Conservation (phyloP, 2,329 filamentous ascomycete genomes). For the Sporothrix phasma region DNA sequence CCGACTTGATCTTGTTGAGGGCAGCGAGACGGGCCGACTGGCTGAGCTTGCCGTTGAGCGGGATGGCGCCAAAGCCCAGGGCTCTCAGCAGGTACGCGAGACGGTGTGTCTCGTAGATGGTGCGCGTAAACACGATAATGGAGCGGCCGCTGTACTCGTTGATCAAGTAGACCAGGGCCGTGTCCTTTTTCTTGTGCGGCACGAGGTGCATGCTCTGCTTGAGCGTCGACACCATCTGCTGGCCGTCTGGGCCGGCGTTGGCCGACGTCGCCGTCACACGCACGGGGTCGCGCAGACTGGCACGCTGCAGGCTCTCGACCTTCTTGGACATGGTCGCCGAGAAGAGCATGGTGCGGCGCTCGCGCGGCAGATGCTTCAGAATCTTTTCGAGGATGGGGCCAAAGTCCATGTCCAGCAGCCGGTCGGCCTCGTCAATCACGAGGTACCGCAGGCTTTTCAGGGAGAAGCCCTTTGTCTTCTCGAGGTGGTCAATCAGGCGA, state of each 20-base stretch:
- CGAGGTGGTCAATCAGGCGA: slow-evolving; percentile 78
- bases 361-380: slow-evolving; percentile 70
- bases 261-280: slow-evolving; percentile 4
- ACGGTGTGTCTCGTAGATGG: slow-evolving; percentile 82
- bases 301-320: slow-evolving; percentile 84
- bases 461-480: slow-evolving; percentile 95
- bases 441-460: slow-evolving; percentile 69
- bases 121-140: slow-evolving; percentile 83
- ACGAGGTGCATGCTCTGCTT: slow-evolving; percentile 81
- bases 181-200: slow-evolving; percentile 78
- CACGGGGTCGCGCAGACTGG: slow-evolving; percentile 59
- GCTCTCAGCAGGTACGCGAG: slow-evolving; percentile 72
- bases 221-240: slow-evolving; percentile 82
- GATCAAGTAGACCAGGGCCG: slow-evolving; percentile 75
- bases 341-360: slow-evolving; percentile 67
- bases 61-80: slow-evolving; percentile 83
- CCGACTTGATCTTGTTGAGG: slow-evolving; percentile 78
- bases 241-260: slow-evolving; percentile 38
- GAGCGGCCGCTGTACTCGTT: slow-evolving; percentile 83
- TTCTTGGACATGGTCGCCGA: slow-evolving; percentile 78
- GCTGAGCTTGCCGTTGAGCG: slow-evolving; percentile 82
- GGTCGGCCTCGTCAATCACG: slow-evolving; percentile 91
- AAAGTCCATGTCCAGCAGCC: slow-evolving; percentile 57
- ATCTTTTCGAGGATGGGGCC: slow-evolving; percentile 53
- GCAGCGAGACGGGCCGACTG: slow-evolving; percentile 81